Conservation (phyloP, 139 green algal genomes). For the Picochlorum costavermella region DNA sequence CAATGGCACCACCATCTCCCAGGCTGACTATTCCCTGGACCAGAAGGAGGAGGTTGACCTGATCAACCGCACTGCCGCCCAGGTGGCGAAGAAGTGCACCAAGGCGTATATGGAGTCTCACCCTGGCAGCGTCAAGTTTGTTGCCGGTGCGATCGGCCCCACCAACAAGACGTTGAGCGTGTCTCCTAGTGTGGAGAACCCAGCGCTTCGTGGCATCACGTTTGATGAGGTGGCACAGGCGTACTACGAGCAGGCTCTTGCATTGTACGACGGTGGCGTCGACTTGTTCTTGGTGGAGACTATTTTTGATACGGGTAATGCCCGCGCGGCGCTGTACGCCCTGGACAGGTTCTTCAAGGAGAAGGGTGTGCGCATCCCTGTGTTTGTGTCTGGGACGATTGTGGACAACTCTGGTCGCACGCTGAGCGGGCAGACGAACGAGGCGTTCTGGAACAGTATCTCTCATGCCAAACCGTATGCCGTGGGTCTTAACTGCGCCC, state of each 20-base stretch:
- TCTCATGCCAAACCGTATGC: constrained; percentile 85
- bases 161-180: constrained; percentile 96
- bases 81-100: constrained; percentile 72
- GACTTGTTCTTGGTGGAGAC: constrained; percentile 98
- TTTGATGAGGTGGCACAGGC: constrained; percentile 92
- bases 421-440: constrained; percentile 94
- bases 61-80: constrained; percentile 84
- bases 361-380: constrained; percentile 66
- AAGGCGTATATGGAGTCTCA: constrained; percentile 65
- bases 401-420: constrained; percentile 91
- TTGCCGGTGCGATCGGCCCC: constrained; percentile 87
- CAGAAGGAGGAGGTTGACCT: constrained; percentile 71
- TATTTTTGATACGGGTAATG: constrained; percentile 98
- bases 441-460: constrained; percentile 97
- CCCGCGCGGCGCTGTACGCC: constrained; percentile 90
- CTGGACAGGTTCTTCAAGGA: constrained; percentile 89
- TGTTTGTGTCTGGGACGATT: constrained; percentile 96
- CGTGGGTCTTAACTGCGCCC: constrained; percentile 95
- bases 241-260: constrained; percentile 87
- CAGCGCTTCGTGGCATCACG: constrained; percentile 76
- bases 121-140: constrained; percentile 77
- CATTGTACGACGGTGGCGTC: constrained; percentile 80
- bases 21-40: constrained; percentile 91
- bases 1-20: constrained; percentile 81
- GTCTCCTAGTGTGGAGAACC: constrained; percentile 94